A percentile compares a stretch with the other conserved stretches of the same genome.
phyloP scores from a whole-genome alignment of 1,284 basidiomycete species.

The Bondarzewia mesenterica region DNA sequence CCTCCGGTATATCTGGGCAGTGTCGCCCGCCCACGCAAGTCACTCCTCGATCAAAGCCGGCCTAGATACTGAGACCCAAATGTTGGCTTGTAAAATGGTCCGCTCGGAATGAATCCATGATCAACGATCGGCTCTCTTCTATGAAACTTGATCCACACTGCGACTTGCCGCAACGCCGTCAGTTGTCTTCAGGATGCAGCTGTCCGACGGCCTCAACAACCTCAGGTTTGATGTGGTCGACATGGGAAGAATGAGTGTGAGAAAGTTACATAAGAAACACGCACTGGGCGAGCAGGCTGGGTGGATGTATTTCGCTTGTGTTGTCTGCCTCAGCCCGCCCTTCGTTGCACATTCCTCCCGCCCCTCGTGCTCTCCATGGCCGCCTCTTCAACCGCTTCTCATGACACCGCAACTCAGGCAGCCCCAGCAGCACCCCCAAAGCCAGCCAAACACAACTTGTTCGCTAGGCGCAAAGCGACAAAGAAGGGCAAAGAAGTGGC shows the following conservation, averaged over 20 bases:
- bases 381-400: neutral
- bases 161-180: no score
- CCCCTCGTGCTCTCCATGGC: constrained; percentile 4
- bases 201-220: neutral
- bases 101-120: no score
- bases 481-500: constrained; percentile 9
- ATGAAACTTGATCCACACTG: no score
- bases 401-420: neutral
- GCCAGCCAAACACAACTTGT: constrained; percentile 3
- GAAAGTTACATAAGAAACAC: constrained; percentile 3
- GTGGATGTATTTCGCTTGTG: constrained; percentile 1
- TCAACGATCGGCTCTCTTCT: no score
- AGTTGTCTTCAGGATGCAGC: neutral
- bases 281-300: neutral
- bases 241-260: constrained; percentile 1
- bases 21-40: no score
- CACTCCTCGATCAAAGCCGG: no score
- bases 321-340: constrained; percentile 3
- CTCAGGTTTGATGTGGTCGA: neutral
- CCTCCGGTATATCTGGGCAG: no score
- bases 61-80: no score
- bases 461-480: constrained; percentile 8
- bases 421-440: constrained; percentile 3
- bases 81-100: no score
- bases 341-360: neutral